These are phyloP conservation scores for Aspergillus conjunctus DNA, from an alignment of 495 filamentous ascomycete genomes.

Conservation along the genomic window DNA sequence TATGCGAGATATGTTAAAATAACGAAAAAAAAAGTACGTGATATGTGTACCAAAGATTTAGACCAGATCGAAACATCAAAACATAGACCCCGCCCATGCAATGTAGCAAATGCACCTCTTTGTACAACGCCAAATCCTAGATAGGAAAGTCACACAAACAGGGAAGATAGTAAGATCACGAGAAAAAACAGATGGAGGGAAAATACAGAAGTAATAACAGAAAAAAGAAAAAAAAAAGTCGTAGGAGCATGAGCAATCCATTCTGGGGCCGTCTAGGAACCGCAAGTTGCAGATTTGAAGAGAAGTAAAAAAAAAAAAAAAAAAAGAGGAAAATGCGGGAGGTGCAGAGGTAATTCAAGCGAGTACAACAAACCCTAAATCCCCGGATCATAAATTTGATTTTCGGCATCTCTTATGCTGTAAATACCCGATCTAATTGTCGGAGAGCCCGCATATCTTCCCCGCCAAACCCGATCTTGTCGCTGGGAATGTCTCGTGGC, in stretches of 20 bases:
- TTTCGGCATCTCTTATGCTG: constrained; percentile 19
- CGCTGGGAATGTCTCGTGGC: constrained; percentile 63
- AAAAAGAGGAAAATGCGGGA: constrained; percentile 5
- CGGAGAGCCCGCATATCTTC: constrained; percentile 69
- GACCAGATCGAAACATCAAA: constrained; percentile 4
- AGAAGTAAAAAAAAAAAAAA: constrained; percentile 4
- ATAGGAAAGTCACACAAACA: constrained; percentile 14
- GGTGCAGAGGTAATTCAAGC: neutral
- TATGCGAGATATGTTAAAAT: neutral
- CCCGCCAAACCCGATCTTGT: constrained; percentile 61
- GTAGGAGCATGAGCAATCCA: constrained; percentile 15
- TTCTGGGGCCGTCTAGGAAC: constrained; percentile 1
- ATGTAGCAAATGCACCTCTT: constrained; percentile 25
- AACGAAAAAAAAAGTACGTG: constrained; percentile 1
- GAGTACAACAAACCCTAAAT: neutral
- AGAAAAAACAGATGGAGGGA: constrained; percentile 1
- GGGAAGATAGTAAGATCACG: constrained; percentile 4
- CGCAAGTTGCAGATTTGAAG: neutral
- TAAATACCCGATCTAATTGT: constrained; percentile 61
- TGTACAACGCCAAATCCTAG: constrained; percentile 26
- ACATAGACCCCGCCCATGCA: constrained; percentile 22
- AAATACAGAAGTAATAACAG: neutral
- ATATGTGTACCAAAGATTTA: neutral
- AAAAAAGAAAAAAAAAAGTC: constrained; percentile 5
- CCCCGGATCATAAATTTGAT: neutral